Evolutionary conservation across 2,329 filamentous ascomycete species (phyloP).

Genomic region (Trichoderma semiorbis): DNA sequence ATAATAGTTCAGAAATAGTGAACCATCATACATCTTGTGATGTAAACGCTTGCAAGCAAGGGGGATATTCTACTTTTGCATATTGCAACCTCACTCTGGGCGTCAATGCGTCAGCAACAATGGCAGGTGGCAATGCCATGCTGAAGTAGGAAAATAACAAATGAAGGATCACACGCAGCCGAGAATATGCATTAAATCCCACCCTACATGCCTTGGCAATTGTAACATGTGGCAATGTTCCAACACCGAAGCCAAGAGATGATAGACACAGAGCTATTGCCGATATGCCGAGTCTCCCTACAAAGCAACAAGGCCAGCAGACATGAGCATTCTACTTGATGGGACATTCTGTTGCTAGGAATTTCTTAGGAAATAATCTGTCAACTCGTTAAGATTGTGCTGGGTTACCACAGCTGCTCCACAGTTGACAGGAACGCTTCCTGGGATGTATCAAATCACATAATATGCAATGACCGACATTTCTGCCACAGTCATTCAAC

Average conservation of each 20-base stretch:
- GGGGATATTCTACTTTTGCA: background rate
- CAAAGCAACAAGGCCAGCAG: background rate
- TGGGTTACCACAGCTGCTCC: background rate
- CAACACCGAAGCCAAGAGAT: background rate
- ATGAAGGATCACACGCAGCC: background rate
- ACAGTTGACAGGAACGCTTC: background rate
- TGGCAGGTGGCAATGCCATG: background rate
- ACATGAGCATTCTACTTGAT: background rate
- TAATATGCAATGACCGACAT: no score
- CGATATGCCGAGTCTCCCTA: background rate
- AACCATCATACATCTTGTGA: background rate
- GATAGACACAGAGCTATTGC: background rate
- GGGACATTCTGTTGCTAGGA: background rate
- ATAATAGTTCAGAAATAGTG: background rate
- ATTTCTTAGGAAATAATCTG: background rate
- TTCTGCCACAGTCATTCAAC: no score
- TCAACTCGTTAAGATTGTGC: background rate
- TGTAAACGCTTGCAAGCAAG: background rate
- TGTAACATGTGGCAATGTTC: background rate
- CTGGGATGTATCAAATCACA: no score
- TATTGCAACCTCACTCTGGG: background rate
- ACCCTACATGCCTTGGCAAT: background rate
- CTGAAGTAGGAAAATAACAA: background rate
- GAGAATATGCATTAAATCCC: background rate
- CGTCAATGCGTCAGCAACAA: background rate